Conservation (phyloP, 2,329 filamentous ascomycete genomes). For the Pseudovirgaria hyperparasitica region DNA sequence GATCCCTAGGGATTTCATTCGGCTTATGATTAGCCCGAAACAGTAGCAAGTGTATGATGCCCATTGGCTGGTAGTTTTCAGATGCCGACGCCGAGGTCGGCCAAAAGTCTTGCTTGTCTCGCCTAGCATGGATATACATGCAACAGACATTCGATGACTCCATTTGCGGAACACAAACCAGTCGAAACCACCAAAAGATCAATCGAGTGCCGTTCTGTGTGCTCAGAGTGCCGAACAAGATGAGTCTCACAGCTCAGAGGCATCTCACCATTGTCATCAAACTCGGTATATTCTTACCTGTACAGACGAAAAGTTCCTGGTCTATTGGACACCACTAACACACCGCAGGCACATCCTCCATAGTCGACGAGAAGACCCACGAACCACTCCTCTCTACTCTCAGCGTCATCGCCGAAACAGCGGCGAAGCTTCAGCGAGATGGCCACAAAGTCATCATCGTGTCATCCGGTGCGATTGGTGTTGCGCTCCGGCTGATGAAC, state of each 20-base stretch:
- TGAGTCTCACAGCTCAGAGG: constrained; percentile 62
- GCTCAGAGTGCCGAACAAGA: no score
- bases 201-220: no score
- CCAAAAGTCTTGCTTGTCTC: no score
- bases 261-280: constrained; percentile 74
- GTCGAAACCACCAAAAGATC: no score
- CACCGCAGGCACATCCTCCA: constrained; percentile 81
- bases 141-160: no score
- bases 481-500: constrained; percentile 83
- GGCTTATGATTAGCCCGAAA: no score
- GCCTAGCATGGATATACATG: no score
- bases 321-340: constrained; percentile 10
- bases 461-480: constrained; percentile 92
- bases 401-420: constrained; percentile 87
- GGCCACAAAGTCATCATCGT: constrained; percentile 92
- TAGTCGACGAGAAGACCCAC: constrained; percentile 91
- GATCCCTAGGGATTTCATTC: no score
- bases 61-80: no score
- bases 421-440: constrained; percentile 73
- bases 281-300: constrained; percentile 47
- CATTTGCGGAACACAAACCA: no score
- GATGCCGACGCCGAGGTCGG: no score
- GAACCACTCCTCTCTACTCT: constrained; percentile 85
- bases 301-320: constrained; percentile 7
- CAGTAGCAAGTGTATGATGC: no score